phyloP scores from a whole-genome alignment of 495 filamentous ascomycete genomes.

The Aspergillus indologenus region DNA sequence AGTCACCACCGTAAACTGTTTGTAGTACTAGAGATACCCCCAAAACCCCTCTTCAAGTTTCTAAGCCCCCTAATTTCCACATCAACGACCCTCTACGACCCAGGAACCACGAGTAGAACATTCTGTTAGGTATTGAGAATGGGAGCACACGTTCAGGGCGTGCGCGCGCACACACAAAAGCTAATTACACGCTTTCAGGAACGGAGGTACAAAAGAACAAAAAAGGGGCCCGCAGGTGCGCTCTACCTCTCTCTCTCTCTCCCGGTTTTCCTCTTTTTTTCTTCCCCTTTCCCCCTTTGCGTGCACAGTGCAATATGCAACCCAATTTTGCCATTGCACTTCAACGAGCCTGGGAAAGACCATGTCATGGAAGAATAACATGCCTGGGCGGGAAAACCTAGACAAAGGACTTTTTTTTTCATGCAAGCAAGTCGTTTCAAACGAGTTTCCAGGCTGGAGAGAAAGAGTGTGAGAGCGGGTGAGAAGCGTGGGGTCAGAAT shows the following conservation, averaged over 20 bases:
- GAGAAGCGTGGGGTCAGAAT: not conserved
- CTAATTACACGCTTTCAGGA: constrained; percentile 3
- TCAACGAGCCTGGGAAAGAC: no score
- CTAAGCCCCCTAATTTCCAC: not conserved
- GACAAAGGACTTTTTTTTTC: no score
- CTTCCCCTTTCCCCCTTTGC: no score
- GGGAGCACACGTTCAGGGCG: no score
- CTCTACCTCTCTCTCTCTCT: not conserved
- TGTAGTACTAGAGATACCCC: no score
- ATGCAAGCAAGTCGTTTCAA: no score
- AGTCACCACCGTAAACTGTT: no score
- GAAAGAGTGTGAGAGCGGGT: not conserved
- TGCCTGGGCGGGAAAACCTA: no score
- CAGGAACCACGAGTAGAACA: not conserved
- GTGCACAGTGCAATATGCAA: not conserved
- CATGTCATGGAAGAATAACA: no score
- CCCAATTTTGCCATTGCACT: not conserved
- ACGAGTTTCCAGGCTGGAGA: not conserved
- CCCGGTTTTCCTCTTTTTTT: no score
- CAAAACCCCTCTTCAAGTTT: no score
- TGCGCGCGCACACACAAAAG: constrained; percentile 3
- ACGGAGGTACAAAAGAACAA: not conserved
- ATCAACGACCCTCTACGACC: not conserved
- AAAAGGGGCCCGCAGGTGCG: no score
- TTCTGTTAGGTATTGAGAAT: constrained; percentile 2